These are phyloP conservation scores for Moniliophthora roreri DNA, from an alignment of 1,284 basidiomycete species.

Conservation along the genomic window DNA sequence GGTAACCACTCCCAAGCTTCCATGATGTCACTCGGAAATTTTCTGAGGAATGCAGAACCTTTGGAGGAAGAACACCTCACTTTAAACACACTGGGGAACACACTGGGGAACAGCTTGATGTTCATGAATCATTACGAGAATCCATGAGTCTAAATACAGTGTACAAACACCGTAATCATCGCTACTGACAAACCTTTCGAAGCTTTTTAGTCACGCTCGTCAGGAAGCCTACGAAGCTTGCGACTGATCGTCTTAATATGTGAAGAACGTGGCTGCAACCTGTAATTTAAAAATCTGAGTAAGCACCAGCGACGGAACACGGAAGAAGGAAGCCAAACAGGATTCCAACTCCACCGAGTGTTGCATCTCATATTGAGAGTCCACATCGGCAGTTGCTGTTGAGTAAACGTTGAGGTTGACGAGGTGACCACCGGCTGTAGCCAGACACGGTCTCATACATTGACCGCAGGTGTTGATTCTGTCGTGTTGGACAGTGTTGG, in stretches of 20 bases:
- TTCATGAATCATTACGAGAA: too few relatives aligned
- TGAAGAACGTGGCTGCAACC: conserved; percentile 9
- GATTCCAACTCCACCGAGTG: conserved; percentile 53
- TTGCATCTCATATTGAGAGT: conserved; percentile 49
- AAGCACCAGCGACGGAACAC: conserved; percentile 31
- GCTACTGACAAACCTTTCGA: too few relatives aligned
- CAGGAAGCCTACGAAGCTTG: too few relatives aligned
- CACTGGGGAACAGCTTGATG: too few relatives aligned
- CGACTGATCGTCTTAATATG: neutral
- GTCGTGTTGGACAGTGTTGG: conserved; percentile 43
- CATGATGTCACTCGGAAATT: too few relatives aligned
- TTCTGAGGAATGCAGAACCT: too few relatives aligned
- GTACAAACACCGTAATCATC: too few relatives aligned
- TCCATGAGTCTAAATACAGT: too few relatives aligned
- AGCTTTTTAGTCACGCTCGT: too few relatives aligned
- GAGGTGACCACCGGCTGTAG: conserved; percentile 62
- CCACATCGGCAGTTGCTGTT: conserved; percentile 38
- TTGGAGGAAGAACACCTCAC: too few relatives aligned
- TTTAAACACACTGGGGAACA: too few relatives aligned
- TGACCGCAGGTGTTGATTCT: conserved; percentile 48
- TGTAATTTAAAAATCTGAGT: neutral
- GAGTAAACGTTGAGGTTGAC: conserved; percentile 59
- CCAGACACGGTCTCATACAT: conserved; percentile 56
- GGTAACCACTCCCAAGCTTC: too few relatives aligned
- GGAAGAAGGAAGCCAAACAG: conserved; percentile 45